Base-by-base conservation (phyloP, 306 rosid genomes). In the Mucuna pruriens region DNA sequence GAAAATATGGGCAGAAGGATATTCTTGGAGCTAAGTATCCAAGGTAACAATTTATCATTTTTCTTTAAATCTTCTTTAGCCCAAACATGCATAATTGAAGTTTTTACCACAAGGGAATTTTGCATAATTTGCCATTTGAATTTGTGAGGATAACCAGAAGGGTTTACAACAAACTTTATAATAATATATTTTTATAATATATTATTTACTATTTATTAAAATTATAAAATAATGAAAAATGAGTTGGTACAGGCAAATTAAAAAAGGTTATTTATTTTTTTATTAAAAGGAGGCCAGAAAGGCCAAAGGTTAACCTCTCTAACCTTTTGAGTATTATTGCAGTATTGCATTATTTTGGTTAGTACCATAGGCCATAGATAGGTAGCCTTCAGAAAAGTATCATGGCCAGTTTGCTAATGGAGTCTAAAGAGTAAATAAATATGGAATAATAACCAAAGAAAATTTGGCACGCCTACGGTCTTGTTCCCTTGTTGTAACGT, bases 1-100 rank as follows among this genome's bases (percentile, higher is more conserved):
- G 98, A 85, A 94, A 94, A 79, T 94, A 94, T 82, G 98, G 98
- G 2, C 97, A 92, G 80, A 94, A 94, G 64, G 97, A 90, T 6
- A 94, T 94, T 17, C 98, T 90, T 67, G 97, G 97, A 69, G 84
- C 97, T 51, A 91, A 76, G 22, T 81, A 84, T 79, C 98, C 97
- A 26, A 91, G 98, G 98, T 94, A 22, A 84, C 79, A 22, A 19
- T 0, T 1, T 51, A 3, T 61, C 26, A 5, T 46, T 52, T 11
- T 36, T 12, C 10, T 36, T 16, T 44, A 60, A 9, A 2, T 12
- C n/a, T 1, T 10, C 7, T 33, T 6, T 15, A 49, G 9, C 2
- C 11, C 42, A 60, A 71, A 33, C 6, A 9, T 11, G 42, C 51
- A 66, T 34, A 2, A 6, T 58, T 60, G 8, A 40, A 4, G 25